Base-by-base conservation (phyloP, 2,329 filamentous ascomycete species). In the Clarireedia homoeocarpa region DNA sequence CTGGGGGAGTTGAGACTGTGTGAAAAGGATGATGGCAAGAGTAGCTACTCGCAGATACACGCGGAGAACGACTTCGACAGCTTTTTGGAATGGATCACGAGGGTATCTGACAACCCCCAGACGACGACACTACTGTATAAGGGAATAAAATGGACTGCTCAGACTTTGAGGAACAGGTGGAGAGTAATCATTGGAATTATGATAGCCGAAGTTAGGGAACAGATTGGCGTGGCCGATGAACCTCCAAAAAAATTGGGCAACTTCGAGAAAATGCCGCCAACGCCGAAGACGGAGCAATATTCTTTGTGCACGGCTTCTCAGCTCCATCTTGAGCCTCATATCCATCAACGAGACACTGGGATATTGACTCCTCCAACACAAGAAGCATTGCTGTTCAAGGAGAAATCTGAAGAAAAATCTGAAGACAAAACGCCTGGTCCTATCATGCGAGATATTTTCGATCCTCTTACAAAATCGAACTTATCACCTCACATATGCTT, bases 401-500 rank as follows among this genome's bases (percentile, higher is more conserved):
- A 38, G 20, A 23, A 15, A 36, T 5, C 38, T n/a, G 12, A 38
- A 15, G 42, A 38, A 14, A 23, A 15, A 36, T 5, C 38, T n/a
- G 12, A 38, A 15, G 49, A 34, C 38, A n/a, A 53, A 42, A 23
- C 48, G n/a, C 10, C 46, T 40, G 4, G 27, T 54, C 46, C 62
- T 17, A 53, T 55, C 15, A 51, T 49, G 9, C 59, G 65, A 20
- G 65, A 68, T 58, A 62, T 67, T 56, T 63, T 63, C 7, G 40
- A 49, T 9, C 58, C 61, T 23, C 48, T 58, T 34, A 49, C 59
- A 1, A 49, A 45, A 5, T 42, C 56, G 20, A 30, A 54, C 3
- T n/a, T 65, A 34, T 65, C 63, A n/a, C 47, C 53, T 6, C 64
- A 66, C 50, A 51, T 65, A 24, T 12, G 59, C 9, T 66, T 64